These are phyloP conservation scores for Saccharomycopsis fermentans DNA, from an alignment of 805 yeast species.

Conservation along the genomic window DNA sequence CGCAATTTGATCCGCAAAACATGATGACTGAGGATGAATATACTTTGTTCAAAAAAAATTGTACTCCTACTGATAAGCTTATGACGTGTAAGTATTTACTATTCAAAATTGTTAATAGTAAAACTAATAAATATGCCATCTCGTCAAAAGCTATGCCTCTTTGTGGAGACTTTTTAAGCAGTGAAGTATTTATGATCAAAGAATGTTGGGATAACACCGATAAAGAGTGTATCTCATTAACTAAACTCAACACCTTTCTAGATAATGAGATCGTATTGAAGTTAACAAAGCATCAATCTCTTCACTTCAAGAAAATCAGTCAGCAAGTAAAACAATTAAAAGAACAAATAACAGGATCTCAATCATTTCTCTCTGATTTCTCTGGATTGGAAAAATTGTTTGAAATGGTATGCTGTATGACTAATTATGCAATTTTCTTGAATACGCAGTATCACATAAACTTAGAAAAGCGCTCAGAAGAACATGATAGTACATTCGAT, in stretches of 20 bases:
- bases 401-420: conserved; percentile 2
- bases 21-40: not conserved
- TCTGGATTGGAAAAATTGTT: not conserved
- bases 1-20: not conserved
- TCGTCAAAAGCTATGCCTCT: not conserved
- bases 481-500: not conserved
- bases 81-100: not conserved
- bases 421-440: not conserved
- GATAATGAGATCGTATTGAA: not conserved
- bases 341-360: not conserved
- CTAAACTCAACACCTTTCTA: not conserved
- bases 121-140: not conserved
- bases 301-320: not conserved
- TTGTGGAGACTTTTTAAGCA: not conserved
- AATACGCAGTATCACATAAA: not conserved
- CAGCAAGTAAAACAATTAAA: not conserved
- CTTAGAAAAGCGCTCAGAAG: not conserved
- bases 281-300: not conserved
- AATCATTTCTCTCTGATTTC: not conserved
- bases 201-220: not conserved
- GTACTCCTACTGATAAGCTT: not conserved
- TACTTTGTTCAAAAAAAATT: not conserved
- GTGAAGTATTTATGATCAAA: not conserved
- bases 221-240: not conserved
- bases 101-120: not conserved